phyloP scores from a whole-genome alignment of 345 rosid species.

The Mercurialis annua region DNA sequence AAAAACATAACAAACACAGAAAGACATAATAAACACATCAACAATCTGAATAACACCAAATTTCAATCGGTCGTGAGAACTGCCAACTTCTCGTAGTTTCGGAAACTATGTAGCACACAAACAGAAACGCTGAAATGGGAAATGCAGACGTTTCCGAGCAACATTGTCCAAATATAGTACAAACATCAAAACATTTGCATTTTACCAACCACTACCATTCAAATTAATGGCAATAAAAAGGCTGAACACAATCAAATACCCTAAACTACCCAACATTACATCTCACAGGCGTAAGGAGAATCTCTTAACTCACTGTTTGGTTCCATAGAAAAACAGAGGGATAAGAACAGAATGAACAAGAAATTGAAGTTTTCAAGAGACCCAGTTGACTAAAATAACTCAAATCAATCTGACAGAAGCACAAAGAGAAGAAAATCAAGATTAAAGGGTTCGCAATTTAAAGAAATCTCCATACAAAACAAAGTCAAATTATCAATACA shows the following conservation, averaged over 20 bases:
- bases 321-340: neutral
- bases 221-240: neutral
- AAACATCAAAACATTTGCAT: slow-evolving; percentile 11
- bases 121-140: too few species aligned
- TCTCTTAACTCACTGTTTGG: slow-evolving; percentile 1
- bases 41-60: slow-evolving; percentile 1
- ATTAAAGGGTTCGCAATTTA: neutral
- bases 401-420: neutral
- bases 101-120: too few species aligned
- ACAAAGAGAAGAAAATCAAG: neutral
- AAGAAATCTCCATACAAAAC: neutral
- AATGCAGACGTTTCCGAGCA: too few species aligned
- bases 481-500: neutral
- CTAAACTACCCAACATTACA: neutral
- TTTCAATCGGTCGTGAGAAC: neutral
- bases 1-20: neutral
- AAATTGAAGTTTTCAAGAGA: neutral
- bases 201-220: slow-evolving; percentile 20
- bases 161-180: too few species aligned
- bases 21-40: slow-evolving; percentile 7
- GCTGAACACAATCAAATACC: neutral
- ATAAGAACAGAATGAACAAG: neutral
- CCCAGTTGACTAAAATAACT: neutral
- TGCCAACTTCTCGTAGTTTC: slow-evolving; percentile 9
- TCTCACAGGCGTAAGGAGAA: neutral